These are phyloP conservation scores for Heliocybe sulcata DNA, from an alignment of 1,284 basidiomycete species.

Conservation along the genomic window DNA sequence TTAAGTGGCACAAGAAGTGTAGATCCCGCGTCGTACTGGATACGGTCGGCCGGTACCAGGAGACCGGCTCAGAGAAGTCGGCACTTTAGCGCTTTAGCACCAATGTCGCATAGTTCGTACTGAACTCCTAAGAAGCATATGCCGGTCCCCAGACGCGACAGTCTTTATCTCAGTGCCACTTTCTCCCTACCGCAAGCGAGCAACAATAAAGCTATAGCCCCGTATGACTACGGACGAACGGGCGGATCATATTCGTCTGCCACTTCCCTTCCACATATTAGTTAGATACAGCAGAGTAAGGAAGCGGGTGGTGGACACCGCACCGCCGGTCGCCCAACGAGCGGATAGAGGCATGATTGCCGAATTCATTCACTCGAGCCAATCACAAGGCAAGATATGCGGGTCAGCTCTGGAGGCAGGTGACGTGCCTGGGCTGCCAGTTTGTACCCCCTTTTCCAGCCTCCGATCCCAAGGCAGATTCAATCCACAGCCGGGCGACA, in stretches of 20 bases:
- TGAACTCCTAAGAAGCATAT: background rate
- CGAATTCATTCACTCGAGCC: background rate
- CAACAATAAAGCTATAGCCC: too few species aligned
- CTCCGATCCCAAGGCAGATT: conserved; percentile 14
- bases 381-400: background rate
- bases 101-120: background rate
- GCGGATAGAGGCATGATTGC: background rate
- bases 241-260: too few species aligned
- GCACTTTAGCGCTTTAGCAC: background rate
- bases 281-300: too few species aligned
- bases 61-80: background rate
- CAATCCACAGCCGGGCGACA: conserved; percentile 54
- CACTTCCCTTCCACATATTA: too few species aligned
- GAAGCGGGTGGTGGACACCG: too few species aligned
- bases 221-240: too few species aligned
- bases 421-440: conserved; percentile 50
- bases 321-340: background rate
- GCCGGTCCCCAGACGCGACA: background rate
- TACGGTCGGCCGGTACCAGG: background rate
- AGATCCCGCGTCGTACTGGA: background rate
- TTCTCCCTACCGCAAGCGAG: background rate
- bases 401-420: conserved; percentile 31
- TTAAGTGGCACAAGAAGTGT: background rate
- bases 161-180: background rate
- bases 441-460: conserved; percentile 10